Conservation (phyloP, 805 yeast genomes). For the Saturnispora dispora region DNA sequence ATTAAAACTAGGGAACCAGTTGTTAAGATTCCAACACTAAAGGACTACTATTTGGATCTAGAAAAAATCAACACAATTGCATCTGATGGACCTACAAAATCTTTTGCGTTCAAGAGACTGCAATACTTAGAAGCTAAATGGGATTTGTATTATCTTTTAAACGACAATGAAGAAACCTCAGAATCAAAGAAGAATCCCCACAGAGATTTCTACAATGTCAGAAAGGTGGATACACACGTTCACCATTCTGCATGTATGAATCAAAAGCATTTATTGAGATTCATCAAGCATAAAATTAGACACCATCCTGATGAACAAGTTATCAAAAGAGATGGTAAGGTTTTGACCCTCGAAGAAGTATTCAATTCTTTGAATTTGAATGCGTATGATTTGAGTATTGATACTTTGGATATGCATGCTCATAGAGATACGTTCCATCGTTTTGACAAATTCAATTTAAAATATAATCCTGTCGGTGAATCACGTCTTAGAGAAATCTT, state of each 20-base stretch:
- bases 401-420: constrained; percentile 98
- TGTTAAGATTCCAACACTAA: constrained; percentile 67
- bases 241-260: constrained; percentile 99
- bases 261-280: constrained; percentile 90
- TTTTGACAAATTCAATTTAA: constrained; percentile 93
- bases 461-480: constrained; percentile 97
- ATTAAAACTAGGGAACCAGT: constrained; percentile 28
- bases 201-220: constrained; percentile 91
- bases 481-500: constrained; percentile 94
- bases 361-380: constrained; percentile 84
- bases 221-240: constrained; percentile 97
- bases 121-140: constrained; percentile 95
- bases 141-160: constrained; percentile 80
- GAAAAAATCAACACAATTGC: constrained; percentile 65
- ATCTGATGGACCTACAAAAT: constrained; percentile 92
- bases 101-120: constrained; percentile 88
- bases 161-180: constrained; percentile 87
- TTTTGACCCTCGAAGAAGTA: constrained; percentile 79
- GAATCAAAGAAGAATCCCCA: constrained; percentile 91
- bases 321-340: constrained; percentile 85
- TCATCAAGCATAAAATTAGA: constrained; percentile 89
- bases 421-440: constrained; percentile 97
- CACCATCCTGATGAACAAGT: constrained; percentile 82
- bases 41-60: constrained; percentile 78
- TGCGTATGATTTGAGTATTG: constrained; percentile 92